phyloP scores from a whole-genome alignment of 192 early-diverging fungal species.

The Backusella sp. region DNA sequence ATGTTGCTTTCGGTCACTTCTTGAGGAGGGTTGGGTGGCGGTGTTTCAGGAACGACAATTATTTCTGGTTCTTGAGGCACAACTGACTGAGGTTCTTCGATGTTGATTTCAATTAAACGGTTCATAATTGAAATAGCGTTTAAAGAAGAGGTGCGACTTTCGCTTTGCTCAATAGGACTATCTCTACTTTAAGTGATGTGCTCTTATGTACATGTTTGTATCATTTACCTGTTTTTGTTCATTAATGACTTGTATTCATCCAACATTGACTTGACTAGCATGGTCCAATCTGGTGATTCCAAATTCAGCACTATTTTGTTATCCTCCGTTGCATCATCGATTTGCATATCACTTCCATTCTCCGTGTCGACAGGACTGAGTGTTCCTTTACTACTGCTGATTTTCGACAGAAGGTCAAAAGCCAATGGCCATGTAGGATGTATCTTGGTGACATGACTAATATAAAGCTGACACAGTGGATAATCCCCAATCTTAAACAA shows the following conservation, averaged over 20 bases:
- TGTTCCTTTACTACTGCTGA: neutral
- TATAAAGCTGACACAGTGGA: constrained; percentile 36
- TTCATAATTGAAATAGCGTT: neutral
- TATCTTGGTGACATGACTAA: constrained; percentile 19
- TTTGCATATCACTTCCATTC: neutral
- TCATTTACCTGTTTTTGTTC: neutral
- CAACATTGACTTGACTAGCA: neutral
- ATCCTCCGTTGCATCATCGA: neutral
- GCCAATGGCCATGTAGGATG: neutral
- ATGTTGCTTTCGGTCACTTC: neutral
- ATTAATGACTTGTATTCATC: neutral
- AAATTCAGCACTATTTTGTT: neutral
- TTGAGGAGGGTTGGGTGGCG: neutral
- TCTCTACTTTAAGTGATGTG: neutral
- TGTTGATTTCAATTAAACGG: neutral
- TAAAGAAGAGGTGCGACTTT: neutral
- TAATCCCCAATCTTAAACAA: constrained; percentile 46
- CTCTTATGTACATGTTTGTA: neutral
- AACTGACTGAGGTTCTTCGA: neutral
- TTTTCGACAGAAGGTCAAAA: neutral
- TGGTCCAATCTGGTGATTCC: neutral
- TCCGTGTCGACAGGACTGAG: neutral
- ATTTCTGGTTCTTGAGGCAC: neutral
- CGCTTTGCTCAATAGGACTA: neutral
- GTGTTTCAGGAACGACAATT: neutral